A percentile compares a stretch with the other conserved stretches of the same genome.
Evolutionary conservation across 345 rosid genomes (phyloP).

Genomic region (Melaleuca alternifolia): DNA sequence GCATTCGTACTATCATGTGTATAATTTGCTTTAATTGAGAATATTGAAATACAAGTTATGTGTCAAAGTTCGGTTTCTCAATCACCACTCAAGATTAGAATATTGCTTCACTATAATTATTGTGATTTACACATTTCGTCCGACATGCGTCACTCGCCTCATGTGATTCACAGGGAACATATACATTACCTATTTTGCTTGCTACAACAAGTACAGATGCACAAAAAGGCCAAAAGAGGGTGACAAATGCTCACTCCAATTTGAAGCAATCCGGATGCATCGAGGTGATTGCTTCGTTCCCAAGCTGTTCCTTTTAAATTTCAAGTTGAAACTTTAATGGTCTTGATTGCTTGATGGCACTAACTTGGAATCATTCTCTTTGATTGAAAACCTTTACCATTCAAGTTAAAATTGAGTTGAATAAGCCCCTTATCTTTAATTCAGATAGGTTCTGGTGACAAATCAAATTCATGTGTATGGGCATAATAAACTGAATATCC

Average conservation of each 20-base stretch:
- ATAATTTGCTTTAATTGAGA: background rate
- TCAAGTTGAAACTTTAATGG: no score
- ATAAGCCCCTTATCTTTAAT: no score
- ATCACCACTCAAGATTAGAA: no score
- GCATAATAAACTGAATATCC: background rate
- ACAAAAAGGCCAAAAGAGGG: background rate
- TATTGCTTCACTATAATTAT: background rate
- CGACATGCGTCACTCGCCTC: background rate
- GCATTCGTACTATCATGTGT: rapidly evolving
- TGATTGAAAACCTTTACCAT: no score
- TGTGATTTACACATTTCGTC: no score
- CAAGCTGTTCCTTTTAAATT: no score
- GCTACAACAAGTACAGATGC: background rate
- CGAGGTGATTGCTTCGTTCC: no score
- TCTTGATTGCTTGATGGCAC: no score
- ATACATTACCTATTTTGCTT: background rate
- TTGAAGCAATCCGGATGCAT: background rate
- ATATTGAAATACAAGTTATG: rapidly evolving
- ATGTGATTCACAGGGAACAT: background rate
- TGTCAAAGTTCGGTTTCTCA: background rate
- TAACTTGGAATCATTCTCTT: no score
- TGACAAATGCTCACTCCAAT: background rate
- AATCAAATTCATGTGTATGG: no score
- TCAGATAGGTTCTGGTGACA: no score
- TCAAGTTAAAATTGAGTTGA: no score